Conservation (phyloP, 306 rosid genomes). For the Coriaria nepalensis region DNA sequence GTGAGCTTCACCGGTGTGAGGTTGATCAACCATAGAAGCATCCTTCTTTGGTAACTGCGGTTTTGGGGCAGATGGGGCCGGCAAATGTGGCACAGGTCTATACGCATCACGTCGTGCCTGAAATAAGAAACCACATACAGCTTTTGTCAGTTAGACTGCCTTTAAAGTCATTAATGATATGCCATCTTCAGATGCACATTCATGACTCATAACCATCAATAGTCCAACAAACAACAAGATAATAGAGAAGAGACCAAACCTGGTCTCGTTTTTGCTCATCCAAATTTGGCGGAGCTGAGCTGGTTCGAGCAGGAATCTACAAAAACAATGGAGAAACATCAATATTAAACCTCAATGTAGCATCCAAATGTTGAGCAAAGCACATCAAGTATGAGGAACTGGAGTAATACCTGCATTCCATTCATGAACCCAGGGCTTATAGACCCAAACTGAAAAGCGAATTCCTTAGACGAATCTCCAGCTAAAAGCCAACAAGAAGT, state of each 20-base stretch:
- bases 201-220: too few relatives aligned
- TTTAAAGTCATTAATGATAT: too few relatives aligned
- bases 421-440: constrained; percentile 60
- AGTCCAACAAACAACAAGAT: too few relatives aligned
- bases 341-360: not conserved
- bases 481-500: constrained; percentile 11
- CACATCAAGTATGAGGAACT: not conserved
- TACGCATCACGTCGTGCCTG: constrained; percentile 59
- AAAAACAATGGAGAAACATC: constrained; percentile 8
- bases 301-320: constrained; percentile 91
- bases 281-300: constrained; percentile 96
- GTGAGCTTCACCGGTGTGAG: constrained; percentile 35
- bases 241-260: constrained; percentile 21
- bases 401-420: constrained; percentile 53
- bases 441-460: constrained; percentile 80
- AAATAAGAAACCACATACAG: constrained; percentile 10
- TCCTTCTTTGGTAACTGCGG: constrained; percentile 60
- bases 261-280: constrained; percentile 87
- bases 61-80: constrained; percentile 57
- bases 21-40: constrained; percentile 29
- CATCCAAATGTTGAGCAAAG: not conserved
- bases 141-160: too few relatives aligned
- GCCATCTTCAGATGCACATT: too few relatives aligned
- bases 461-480: constrained; percentile 58
- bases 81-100: constrained; percentile 40